Conservation (phyloP, 352 stramenopile genomes). For the Phytophthora palmivora region DNA sequence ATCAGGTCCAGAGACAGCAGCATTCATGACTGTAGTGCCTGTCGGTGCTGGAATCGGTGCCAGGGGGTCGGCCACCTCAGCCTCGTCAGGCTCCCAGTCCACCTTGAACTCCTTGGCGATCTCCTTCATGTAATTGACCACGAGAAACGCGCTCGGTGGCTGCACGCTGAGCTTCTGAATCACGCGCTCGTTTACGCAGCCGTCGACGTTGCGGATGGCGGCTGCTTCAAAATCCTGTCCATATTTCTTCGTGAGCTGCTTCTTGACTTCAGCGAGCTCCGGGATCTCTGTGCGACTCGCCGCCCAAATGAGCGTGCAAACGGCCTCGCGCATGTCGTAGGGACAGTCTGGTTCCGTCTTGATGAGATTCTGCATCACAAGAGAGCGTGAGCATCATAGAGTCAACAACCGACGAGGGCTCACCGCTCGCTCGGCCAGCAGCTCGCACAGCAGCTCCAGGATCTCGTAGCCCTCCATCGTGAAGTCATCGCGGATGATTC, state of each 20-base stretch:
- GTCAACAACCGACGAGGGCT: slow-evolving; percentile 19
- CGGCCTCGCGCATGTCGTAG: slow-evolving; percentile 92
- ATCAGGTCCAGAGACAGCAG: slow-evolving; percentile 84
- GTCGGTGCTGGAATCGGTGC: slow-evolving; percentile 91
- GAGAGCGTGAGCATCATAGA: slow-evolving; percentile 4
- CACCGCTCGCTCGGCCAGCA: slow-evolving; percentile 92
- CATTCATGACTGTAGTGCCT: slow-evolving; percentile 83
- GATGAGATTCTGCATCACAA: slow-evolving; percentile 90
- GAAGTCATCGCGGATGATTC: slow-evolving; percentile 96
- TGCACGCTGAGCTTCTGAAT: slow-evolving; percentile 94
- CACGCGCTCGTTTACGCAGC: slow-evolving; percentile 92
- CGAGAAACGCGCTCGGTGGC: slow-evolving; percentile 94
- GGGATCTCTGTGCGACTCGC: slow-evolving; percentile 92
- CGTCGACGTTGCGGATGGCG: slow-evolving; percentile 87
- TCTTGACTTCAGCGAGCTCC: slow-evolving; percentile 92
- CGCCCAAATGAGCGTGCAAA: slow-evolving; percentile 96
- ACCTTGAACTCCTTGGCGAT: slow-evolving; percentile 96
- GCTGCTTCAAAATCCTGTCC: slow-evolving; percentile 87
- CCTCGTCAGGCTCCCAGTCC: slow-evolving; percentile 91
- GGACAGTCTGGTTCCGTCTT: slow-evolving; percentile 92
- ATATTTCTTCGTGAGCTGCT: slow-evolving; percentile 91
- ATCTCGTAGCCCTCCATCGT: slow-evolving; percentile 97
- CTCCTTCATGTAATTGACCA: slow-evolving; percentile 96
- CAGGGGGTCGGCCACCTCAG: slow-evolving; percentile 75
- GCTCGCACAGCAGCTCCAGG: slow-evolving; percentile 93